Evolutionary conservation across 495 filamentous ascomycete genomes (phyloP), one percentile per base, ranked within the genome.

Genomic region (Wilcoxina mikolae): DNA sequence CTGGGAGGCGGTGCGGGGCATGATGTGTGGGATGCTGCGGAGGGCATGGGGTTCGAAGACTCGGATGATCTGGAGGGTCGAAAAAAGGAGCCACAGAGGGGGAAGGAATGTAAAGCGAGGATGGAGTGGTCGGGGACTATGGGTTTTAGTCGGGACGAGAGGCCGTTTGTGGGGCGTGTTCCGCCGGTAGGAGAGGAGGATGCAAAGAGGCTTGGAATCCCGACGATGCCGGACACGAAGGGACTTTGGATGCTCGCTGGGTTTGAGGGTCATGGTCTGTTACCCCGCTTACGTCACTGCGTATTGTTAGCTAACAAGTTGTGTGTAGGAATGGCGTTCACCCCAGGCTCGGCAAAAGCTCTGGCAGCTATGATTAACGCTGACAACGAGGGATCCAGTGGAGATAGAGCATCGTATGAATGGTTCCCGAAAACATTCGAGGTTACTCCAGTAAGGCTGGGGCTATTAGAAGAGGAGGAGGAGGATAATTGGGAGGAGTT

Each of bases 101-200:
- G 22, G 28, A 52, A 28, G 25, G 49, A 41, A 3, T 41, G 49
- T 23, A 41, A 41, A 26, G 27, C 33, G 9, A 38, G 5, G 5
- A 41, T 26, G 49, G 75, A 85, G 63, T 94, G 87, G 87, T 83
- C 81, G 0, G 87, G 87, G 0, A 83, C 85, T 53, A 91, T 89
- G 86, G 85, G 81, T 0, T 90, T 81, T 64, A 79, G 73, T 26
- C 68, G 79, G 0, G 87, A 91, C 61, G 70, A 74, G 0, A 67
- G 76, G 20, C 83, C 87, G 0, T 89, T 74, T 79, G 83, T 84
- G 17, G 79, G 78, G 0, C 67, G 65, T 22, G 78, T 81, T 24
- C 77, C 72, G 0, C 65, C 70, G 15, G 65, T 68, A 2, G 56
- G 72, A 12, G 68, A 62, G 67, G 66, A 22, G 60, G 71, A 56